These are phyloP conservation scores for Backusella tarrabulga DNA, from an alignment of 192 early-diverging fungal species.

Conservation along the genomic window DNA sequence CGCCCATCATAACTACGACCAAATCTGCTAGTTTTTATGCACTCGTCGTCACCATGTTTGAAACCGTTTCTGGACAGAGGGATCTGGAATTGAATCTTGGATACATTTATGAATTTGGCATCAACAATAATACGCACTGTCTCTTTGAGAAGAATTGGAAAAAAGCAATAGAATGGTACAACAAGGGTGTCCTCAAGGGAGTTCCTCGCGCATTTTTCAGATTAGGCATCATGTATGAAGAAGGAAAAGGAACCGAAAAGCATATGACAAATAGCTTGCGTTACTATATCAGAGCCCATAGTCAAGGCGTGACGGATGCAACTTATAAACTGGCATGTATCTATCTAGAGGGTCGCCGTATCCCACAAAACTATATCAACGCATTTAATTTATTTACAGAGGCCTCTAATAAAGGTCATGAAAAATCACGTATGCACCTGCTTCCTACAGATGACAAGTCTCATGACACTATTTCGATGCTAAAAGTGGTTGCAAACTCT, in stretches of 20 bases:
- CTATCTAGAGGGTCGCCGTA: background rate
- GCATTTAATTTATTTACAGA: background rate
- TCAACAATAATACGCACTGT: background rate
- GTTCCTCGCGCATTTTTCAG: constrained; percentile 18
- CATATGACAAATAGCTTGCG: background rate
- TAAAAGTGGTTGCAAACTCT: background rate
- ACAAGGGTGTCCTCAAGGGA: constrained; percentile 12
- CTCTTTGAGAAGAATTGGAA: background rate
- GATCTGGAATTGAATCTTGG: background rate
- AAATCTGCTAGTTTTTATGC: background rate
- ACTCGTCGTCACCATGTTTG: background rate
- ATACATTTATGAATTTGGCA: background rate
- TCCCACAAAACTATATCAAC: background rate
- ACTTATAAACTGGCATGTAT: background rate
- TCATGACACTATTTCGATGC: background rate
- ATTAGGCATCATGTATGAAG: background rate
- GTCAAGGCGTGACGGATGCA: background rate
- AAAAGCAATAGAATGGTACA: background rate
- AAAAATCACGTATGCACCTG: background rate
- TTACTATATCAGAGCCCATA: background rate
- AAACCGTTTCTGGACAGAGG: background rate
- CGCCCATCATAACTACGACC: background rate
- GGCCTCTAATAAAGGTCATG: background rate
- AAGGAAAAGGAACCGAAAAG: background rate
- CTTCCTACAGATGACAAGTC: background rate